Conservation (phyloP, 2,329 filamentous ascomycete genomes). For the Dactylellina cionopaga region DNA sequence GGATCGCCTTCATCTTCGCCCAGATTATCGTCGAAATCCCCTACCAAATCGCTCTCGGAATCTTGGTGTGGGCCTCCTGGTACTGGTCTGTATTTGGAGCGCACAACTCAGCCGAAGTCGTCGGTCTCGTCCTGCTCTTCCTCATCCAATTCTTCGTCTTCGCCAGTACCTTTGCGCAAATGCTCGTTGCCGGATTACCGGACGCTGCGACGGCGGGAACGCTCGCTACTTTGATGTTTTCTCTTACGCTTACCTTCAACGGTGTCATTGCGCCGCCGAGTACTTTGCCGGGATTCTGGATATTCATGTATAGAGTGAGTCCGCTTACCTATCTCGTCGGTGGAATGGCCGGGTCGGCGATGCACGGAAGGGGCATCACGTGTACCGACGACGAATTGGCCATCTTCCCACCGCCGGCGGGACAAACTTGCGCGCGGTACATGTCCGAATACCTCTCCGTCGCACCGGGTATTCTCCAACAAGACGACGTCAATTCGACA, state of each 20-base stretch:
- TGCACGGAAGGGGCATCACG: slow-evolving; percentile 72
- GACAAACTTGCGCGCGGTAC: slow-evolving; percentile 77
- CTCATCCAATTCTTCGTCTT: slow-evolving; percentile 80
- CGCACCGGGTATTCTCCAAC: slow-evolving; percentile 76
- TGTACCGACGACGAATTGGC: slow-evolving; percentile 74
- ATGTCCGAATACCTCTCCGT: slow-evolving; percentile 74
- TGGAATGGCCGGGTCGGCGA: slow-evolving; percentile 80
- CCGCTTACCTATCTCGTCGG: slow-evolving; percentile 76
- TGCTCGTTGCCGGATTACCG: slow-evolving; percentile 79
- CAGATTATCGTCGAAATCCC: slow-evolving; percentile 86
- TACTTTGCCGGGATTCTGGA: slow-evolving; percentile 48
- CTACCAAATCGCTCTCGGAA: slow-evolving; percentile 80
- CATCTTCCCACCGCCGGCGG: slow-evolving; percentile 72
- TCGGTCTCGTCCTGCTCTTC: slow-evolving; percentile 81
- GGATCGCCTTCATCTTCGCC: slow-evolving; percentile 84
- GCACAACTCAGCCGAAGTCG: slow-evolving; percentile 72
- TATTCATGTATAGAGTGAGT: slow-evolving; percentile 47
- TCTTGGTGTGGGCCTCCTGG: slow-evolving; percentile 81
- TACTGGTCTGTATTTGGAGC: slow-evolving; percentile 80
- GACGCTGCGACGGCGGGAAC: slow-evolving; percentile 79
- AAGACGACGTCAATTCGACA: slow-evolving; percentile 66
- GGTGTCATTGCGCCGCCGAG: slow-evolving; percentile 70
- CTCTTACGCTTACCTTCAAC: slow-evolving; percentile 54
- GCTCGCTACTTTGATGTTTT: slow-evolving; percentile 69
- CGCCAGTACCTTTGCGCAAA: slow-evolving; percentile 80